phyloP scores from a whole-genome alignment of 2,329 filamentous ascomycete genomes.

The Ceratocystiopsis sp. region DNA sequence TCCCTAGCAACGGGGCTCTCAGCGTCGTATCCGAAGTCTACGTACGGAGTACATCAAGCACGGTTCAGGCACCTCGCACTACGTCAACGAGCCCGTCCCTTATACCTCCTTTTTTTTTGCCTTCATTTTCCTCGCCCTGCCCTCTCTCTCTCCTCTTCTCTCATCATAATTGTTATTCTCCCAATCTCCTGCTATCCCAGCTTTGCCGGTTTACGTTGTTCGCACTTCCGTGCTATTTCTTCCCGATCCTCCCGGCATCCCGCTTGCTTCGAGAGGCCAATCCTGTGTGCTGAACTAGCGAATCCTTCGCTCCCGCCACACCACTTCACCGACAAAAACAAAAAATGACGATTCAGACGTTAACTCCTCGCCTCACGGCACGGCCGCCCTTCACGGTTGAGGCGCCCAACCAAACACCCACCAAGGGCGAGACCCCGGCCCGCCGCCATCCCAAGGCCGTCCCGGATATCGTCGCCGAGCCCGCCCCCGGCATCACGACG shows the following conservation, averaged over 20 bases:
- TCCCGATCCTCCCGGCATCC: neutral
- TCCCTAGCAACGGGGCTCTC: too few species aligned
- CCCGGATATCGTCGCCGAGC: constrained; percentile 42
- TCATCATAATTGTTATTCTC: too few species aligned
- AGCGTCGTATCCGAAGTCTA: too few species aligned
- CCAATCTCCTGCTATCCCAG: too few species aligned
- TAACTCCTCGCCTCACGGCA: constrained; percentile 32
- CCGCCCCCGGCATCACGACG: constrained; percentile 49
- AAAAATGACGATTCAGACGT: constrained; percentile 8
- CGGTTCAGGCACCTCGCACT: too few species aligned
- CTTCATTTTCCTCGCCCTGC: neutral
- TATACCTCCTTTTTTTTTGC: too few species aligned
- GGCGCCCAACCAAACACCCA: constrained; percentile 42
- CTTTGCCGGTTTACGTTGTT: too few species aligned
- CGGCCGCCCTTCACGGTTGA: constrained; percentile 53
- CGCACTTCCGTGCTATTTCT: too few species aligned
- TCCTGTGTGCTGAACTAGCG: too few species aligned
- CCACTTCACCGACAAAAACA: neutral
- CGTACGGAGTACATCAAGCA: too few species aligned
- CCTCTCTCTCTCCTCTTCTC: neutral
- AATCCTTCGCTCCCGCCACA: too few species aligned
- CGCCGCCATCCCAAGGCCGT: constrained; percentile 47
- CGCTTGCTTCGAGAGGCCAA: neutral
- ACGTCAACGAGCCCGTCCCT: too few species aligned
- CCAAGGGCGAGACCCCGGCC: constrained; percentile 58